A percentile compares a stretch with the other conserved stretches of the same genome.
These are phyloP conservation scores for Annulohypoxylon stygium DNA, from an alignment of 495 filamentous ascomycete genomes.

Conservation along the genomic window DNA sequence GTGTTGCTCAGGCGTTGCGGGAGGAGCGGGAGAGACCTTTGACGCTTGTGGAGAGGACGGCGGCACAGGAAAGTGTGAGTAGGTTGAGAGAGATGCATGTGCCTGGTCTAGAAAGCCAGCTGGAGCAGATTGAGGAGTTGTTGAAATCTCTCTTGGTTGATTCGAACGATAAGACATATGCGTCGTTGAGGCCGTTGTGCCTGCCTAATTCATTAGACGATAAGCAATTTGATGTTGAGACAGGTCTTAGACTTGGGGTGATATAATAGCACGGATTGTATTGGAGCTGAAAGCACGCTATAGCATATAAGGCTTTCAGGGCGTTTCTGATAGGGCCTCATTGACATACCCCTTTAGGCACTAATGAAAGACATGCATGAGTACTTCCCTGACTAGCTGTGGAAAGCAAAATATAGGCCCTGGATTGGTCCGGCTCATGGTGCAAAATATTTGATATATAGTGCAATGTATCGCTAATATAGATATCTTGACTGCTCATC, in stretches of 20 bases:
- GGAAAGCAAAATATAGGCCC: neutral
- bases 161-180: neutral
- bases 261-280: neutral
- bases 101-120: slow-evolving; percentile 42
- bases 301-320: neutral
- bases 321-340: neutral
- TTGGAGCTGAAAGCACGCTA: neutral
- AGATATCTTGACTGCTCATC: neutral
- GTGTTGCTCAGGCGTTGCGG: slow-evolving; percentile 39
- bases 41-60: slow-evolving; percentile 40
- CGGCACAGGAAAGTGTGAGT: slow-evolving; percentile 40
- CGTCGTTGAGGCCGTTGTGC: slow-evolving; percentile 25
- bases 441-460: neutral
- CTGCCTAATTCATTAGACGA: slow-evolving; percentile 21
- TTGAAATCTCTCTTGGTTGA: slow-evolving; percentile 46
- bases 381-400: neutral
- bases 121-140: slow-evolving; percentile 49
- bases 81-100: slow-evolving; percentile 43
- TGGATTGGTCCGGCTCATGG: neutral
- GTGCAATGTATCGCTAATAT: neutral
- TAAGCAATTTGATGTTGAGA: slow-evolving; percentile 17
- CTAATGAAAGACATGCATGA: neutral
- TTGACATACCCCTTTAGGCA: neutral
- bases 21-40: slow-evolving; percentile 46
- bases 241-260: slow-evolving; percentile 24